Base-by-base conservation (phyloP, 139 green algal species). In the Zygnema cylindricum region DNA sequence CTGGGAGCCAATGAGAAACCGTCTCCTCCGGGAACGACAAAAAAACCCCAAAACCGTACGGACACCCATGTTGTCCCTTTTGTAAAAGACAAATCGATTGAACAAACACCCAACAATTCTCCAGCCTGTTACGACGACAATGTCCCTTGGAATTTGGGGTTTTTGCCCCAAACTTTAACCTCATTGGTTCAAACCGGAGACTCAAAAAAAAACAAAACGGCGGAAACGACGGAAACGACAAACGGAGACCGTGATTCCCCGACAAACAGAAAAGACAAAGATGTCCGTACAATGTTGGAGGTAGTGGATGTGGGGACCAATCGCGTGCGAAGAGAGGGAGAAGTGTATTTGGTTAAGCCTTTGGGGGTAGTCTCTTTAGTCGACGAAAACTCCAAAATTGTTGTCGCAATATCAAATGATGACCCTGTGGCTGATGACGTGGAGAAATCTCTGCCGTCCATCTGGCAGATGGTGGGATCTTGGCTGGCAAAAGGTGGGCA, bases 91-190 rank as follows among this genome's bases (percentile, higher is more conserved):
- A n/a, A n/a, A n/a, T n/a, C n/a, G n/a, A n/a, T n/a, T n/a, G n/a
- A n/a, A n/a, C n/a, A 63, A 63, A 63, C 49, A 63, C 16, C 7
- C 7, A 63, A 63, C 49, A 63, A 16, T 63, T 7, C 16, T 63
- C 71, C 71, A 16, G 71, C 71, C 7, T 35, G 40, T 25, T 87
- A 79, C 81, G 25, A 25, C 23, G 81, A 99, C 95, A 99, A 99
- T 95, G 99, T 99, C 93, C 98, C 99, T 94, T 99, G 97, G 97
- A 99, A 99, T 95, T 99, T 99, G 89, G 98, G 98, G 81, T 87
- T 99, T 93, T 93, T 99, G 84, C 98, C 98, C 1, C 97, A 99
- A 94, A 99, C 98, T 0, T 99, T 97, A 94, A 36, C n/a, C 54
- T n/a, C n/a, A n/a, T n/a, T n/a, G n/a, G n/a, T n/a, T n/a, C n/a